Percentiles rank a stretch among this genome's conserved stretches.
Evolutionary conservation across 148 eudicot species (phyloP).

Genomic region (Vaccinium darrowii): DNA sequence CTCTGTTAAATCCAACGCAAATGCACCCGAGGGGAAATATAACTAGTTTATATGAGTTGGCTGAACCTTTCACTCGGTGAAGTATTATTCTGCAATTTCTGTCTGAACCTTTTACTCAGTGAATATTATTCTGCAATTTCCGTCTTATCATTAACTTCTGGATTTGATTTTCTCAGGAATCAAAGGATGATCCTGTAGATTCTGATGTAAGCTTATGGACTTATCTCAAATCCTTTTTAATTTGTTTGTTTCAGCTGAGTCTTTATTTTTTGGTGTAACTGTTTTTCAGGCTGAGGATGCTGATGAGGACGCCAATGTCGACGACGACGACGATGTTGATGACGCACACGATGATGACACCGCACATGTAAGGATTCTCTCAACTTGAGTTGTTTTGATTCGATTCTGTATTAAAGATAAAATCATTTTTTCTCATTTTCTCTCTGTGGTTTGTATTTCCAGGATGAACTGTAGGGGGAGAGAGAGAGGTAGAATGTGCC

Average conservation of each 20-base stretch:
- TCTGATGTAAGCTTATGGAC: constrained; percentile 69
- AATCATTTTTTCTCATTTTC: neutral
- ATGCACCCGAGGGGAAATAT: neutral
- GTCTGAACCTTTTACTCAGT: neutral
- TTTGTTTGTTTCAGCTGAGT: neutral
- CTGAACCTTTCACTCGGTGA: neutral
- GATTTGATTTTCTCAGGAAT: constrained; percentile 49
- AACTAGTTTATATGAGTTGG: neutral
- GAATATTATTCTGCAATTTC: neutral
- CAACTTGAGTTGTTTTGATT: neutral
- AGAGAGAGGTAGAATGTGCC: neutral
- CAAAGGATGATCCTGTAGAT: constrained; percentile 68
- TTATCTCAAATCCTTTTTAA: neutral
- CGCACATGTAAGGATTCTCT: constrained; percentile 40
- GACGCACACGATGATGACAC: constrained; percentile 27
- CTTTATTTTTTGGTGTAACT: neutral
- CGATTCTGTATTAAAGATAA: neutral
- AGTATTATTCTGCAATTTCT: neutral
- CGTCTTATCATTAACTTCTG: constrained; percentile 8
- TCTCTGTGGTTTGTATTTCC: constrained; percentile 23
- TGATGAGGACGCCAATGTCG: constrained; percentile 37
- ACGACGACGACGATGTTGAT: constrained; percentile 32
- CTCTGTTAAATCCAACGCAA: neutral
- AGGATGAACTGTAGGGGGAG: constrained; percentile 73
- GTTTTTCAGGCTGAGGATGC: constrained; percentile 67